Conservation (phyloP, 2,329 filamentous ascomycete genomes). For the Tolypocladium ophioglossoides region DNA sequence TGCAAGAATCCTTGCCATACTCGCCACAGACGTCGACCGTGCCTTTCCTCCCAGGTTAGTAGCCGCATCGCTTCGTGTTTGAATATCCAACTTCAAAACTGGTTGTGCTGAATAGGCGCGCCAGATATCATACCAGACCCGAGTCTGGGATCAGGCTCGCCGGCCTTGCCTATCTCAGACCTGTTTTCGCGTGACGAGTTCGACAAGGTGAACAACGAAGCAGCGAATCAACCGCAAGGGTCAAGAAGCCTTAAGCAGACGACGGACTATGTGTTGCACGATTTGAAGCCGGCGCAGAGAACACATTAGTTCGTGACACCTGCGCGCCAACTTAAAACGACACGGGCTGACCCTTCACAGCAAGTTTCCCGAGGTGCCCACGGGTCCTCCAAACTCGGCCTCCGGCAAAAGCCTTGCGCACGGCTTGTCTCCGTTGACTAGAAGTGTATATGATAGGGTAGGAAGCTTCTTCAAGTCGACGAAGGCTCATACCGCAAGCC, state of each 20-base stretch:
- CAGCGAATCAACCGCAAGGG: slow-evolving; percentile 42
- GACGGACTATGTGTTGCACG: slow-evolving; percentile 61
- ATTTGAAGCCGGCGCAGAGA: slow-evolving; percentile 61
- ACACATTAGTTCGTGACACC: slow-evolving; percentile 49
- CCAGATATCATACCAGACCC: slow-evolving; percentile 58
- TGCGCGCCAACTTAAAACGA: background rate
- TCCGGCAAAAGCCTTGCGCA: slow-evolving; percentile 22
- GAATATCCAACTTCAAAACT: background rate
- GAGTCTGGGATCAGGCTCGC: slow-evolving; percentile 44
- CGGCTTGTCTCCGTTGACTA: slow-evolving; percentile 37
- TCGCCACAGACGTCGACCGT: slow-evolving; percentile 73
- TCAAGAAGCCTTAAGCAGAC: slow-evolving; percentile 61
- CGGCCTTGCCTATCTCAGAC: slow-evolving; percentile 38
- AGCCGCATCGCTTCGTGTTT: background rate
- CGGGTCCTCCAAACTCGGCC: slow-evolving; percentile 9
- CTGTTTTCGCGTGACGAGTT: slow-evolving; percentile 45
- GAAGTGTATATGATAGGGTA: slow-evolving; percentile 28
- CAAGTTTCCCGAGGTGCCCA: slow-evolving; percentile 35
- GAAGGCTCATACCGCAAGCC: slow-evolving; percentile 18
- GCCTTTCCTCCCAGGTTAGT: slow-evolving; percentile 64
- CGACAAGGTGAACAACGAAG: slow-evolving; percentile 62
- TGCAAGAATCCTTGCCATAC: slow-evolving; percentile 71
- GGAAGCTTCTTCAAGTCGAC: slow-evolving; percentile 28
- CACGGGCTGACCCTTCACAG: slow-evolving; percentile 26
- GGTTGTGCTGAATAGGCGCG: background rate